Conservation (phyloP, 805 yeast genomes). For the Citeromyces nyonsensis region DNA sequence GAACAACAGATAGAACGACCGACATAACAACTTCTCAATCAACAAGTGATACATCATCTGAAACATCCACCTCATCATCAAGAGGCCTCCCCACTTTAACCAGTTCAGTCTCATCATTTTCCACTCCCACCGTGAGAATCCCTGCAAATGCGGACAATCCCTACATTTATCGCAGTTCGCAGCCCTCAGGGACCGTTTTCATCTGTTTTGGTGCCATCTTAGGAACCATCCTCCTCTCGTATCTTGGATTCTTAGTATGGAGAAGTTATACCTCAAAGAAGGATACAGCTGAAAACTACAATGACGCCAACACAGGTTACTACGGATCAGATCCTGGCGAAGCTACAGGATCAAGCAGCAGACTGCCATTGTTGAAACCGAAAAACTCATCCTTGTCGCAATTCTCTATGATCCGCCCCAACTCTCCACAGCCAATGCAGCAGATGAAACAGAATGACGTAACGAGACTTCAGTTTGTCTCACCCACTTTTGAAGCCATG, state of each 20-base stretch:
- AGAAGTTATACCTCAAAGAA: background rate
- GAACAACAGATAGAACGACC: too few relatives aligned
- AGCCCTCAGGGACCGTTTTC: conserved; percentile 69
- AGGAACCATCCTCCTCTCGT: conserved; percentile 34
- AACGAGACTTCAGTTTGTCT: conserved; percentile 17
- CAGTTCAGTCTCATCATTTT: conserved; percentile 10
- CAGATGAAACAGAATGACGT: background rate
- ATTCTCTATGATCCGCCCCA: background rate
- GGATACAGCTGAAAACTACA: too few relatives aligned
- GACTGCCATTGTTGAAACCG: background rate
- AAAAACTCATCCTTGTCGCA: background rate
- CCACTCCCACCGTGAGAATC: conserved; percentile 33
- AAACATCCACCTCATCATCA: too few relatives aligned
- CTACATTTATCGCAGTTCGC: conserved; percentile 29
- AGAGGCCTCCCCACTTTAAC: background rate
- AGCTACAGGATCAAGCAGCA: background rate
- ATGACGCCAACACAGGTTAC: too few relatives aligned
- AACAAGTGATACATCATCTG: too few relatives aligned
- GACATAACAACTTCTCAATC: too few relatives aligned
- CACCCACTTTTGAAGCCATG: conserved; percentile 71
- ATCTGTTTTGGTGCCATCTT: conserved; percentile 65
- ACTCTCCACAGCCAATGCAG: too few relatives aligned
- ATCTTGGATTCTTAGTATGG: conserved; percentile 2
- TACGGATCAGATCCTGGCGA: too few relatives aligned
- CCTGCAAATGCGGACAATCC: conserved; percentile 57